Base-by-base conservation (phyloP, 768 basidiomycete species). In the Arthromyces matolae region DNA sequence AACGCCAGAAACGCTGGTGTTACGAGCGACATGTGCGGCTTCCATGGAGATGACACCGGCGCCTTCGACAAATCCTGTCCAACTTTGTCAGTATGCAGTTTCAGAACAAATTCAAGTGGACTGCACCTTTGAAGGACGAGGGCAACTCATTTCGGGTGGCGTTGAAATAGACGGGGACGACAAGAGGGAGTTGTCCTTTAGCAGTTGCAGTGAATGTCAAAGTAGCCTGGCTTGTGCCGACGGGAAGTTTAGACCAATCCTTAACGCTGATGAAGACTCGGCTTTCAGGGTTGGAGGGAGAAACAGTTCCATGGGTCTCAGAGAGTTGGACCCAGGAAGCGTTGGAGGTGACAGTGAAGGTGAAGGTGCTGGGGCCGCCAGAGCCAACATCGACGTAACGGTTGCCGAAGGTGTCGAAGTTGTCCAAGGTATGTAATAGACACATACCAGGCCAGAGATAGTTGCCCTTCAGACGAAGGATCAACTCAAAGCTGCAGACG, bases 381-480 rank as follows among this genome's bases (percentile, higher is more conserved):
- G 80, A 71, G 3, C 78, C 75, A 46, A 87, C 68, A 47, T 85
- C 83, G 49, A 88, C 61, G 67, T 74, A 87, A 14, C 76, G 71
- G 54, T 76, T 71, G 4, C 67, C 62, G 46, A 76, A 69, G 1
- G 80, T 71, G 14, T 75, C 72, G 63, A 77, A 87, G 39, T 78
- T 71, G 51, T 84, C 79, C 27, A 88, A 61, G 3, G 71, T 66
- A 16, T 20, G 23, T 1, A 24, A 35, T 36, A 20, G 28, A 3
- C 13, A 64, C 68, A 20, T 52, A 77, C 77, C 78, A 47, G 85
- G 85, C 85, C 85, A 86, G 8, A 87, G 64, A 57, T 82, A 80
- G 64, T 89, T 89, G 23, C 70, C 82, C 58, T 81, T 85, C 45
- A 86, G 57, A n/a, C 84, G 71, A 41, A 87, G 69, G 38, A 89